Conservation (phyloP, 1,284 basidiomycete species). For the Trichosporon ovoides region DNA sequence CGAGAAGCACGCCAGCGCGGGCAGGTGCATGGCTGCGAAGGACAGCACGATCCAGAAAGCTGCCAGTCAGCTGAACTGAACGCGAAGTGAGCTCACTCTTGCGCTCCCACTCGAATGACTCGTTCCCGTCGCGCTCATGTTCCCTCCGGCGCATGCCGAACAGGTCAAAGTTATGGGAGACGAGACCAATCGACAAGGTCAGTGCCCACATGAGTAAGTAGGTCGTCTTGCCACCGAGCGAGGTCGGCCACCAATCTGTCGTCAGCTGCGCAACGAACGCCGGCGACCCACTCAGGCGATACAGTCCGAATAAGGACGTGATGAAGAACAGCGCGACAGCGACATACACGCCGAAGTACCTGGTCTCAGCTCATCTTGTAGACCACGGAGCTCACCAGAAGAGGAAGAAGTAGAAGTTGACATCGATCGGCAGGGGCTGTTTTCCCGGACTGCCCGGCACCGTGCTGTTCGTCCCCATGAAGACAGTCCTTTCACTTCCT, state of each 20-base stretch:
- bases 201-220: constrained; percentile 54
- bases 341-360: constrained; percentile 51
- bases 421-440: constrained; percentile 44
- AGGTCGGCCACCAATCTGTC: constrained; percentile 47
- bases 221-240: constrained; percentile 52
- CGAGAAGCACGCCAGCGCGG: constrained; percentile 52
- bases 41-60: constrained; percentile 55
- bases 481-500: not conserved
- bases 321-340: constrained; percentile 54
- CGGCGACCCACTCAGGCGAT: constrained; percentile 41
- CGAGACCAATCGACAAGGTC: constrained; percentile 50
- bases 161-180: constrained; percentile 51
- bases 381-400: constrained; percentile 35
- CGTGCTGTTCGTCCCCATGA: not conserved
- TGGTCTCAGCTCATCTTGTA: constrained; percentile 12
- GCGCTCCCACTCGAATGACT: constrained; percentile 54
- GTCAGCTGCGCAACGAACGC: not conserved
- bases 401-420: constrained; percentile 53
- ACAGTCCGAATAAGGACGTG: constrained; percentile 56
- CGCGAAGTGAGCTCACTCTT: constrained; percentile 49
- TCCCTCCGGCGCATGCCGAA: constrained; percentile 35
- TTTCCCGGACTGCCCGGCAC: not conserved
- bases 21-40: constrained; percentile 55
- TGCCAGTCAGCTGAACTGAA: constrained; percentile 14
- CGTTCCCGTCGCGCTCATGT: constrained; percentile 21